phyloP scores from a whole-genome alignment of 2,329 filamentous ascomycete species.

The Pseudopithomyces maydicus region DNA sequence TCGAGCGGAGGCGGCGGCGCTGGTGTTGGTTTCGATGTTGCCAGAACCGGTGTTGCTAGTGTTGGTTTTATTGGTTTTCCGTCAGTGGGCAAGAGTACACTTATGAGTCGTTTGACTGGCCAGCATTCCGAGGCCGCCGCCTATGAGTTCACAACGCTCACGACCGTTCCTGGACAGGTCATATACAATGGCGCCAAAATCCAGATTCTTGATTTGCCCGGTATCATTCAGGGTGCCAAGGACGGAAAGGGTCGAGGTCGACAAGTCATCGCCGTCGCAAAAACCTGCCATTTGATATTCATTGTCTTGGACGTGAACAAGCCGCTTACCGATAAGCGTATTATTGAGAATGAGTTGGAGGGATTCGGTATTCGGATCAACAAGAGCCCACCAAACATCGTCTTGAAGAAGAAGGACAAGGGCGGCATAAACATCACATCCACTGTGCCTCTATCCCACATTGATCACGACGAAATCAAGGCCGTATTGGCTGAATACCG shows the following conservation, averaged over 20 bases:
- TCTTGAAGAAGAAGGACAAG: slow-evolving; percentile 99
- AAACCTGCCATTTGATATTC: slow-evolving; percentile 98
- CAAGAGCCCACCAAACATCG: slow-evolving; percentile 95
- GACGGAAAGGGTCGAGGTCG: slow-evolving; percentile 96
- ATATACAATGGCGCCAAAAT: slow-evolving; percentile 96
- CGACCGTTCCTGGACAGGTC: slow-evolving; percentile 95
- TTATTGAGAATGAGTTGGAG: slow-evolving; percentile 94
- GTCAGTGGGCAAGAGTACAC: slow-evolving; percentile 96
- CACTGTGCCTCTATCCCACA: slow-evolving; percentile 88
- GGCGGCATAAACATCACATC: slow-evolving; percentile 95
- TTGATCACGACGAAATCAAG: slow-evolving; percentile 95
- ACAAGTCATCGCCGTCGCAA: slow-evolving; percentile 98
- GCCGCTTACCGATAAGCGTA: slow-evolving; percentile 91
- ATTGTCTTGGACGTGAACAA: slow-evolving; percentile 99
- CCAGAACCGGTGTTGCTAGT: slow-evolving; percentile 94
- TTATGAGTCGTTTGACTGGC: slow-evolving; percentile 93
- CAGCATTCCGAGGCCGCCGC: slow-evolving; percentile 97
- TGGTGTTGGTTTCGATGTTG: slow-evolving; percentile 93
- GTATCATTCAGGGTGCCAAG: slow-evolving; percentile 98
- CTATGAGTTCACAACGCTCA: slow-evolving; percentile 98
- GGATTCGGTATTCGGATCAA: slow-evolving; percentile 98
- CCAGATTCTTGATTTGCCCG: slow-evolving; percentile 96
- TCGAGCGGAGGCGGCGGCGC: slow-evolving; percentile 82
- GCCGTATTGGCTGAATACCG: slow-evolving; percentile 97
- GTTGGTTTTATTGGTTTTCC: slow-evolving; percentile 98